Conservation (phyloP, 257 asterid species). For the Primulina eburnea region DNA sequence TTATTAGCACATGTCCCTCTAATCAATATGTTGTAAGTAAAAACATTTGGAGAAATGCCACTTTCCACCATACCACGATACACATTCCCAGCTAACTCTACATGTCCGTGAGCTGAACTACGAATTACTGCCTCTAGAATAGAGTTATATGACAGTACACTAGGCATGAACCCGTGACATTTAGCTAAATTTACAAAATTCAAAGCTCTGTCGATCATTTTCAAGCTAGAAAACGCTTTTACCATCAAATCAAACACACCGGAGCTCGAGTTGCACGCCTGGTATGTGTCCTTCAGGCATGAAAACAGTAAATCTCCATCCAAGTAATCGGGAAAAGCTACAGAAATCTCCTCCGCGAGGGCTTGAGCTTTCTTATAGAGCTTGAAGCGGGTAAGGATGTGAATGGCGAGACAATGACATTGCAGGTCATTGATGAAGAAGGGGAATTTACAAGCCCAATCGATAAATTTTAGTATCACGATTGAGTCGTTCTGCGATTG, state of each 20-base stretch:
- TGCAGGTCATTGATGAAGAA: conserved; percentile 57
- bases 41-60: conserved; percentile 71
- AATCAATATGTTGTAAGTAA: conserved; percentile 71
- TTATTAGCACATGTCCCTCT: conserved; percentile 60
- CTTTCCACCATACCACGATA: conserved; percentile 48
- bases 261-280: conserved; percentile 68
- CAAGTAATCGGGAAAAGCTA: conserved; percentile 30
- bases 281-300: conserved; percentile 60
- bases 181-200: conserved; percentile 48
- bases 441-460: conserved; percentile 60
- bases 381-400: conserved; percentile 79
- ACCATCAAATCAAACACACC: conserved; percentile 76
- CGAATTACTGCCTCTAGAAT: conserved; percentile 62
- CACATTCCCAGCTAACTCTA: conserved; percentile 44
- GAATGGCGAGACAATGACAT: conserved; percentile 59
- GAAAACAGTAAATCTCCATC: conserved; percentile 46
- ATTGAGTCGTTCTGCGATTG: conserved; percentile 48
- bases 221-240: conserved; percentile 56
- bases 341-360: conserved; percentile 54
- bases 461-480: conserved; percentile 50
- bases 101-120: conserved; percentile 32
- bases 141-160: conserved; percentile 70
- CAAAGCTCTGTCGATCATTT: conserved; percentile 62
- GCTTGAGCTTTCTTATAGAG: conserved; percentile 66
- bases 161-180: conserved; percentile 69